Evolutionary conservation across 2,329 filamentous ascomycete genomes (phyloP), one percentile per base, ranked within the genome.

Genomic region (Didymellaceae sp.): DNA sequence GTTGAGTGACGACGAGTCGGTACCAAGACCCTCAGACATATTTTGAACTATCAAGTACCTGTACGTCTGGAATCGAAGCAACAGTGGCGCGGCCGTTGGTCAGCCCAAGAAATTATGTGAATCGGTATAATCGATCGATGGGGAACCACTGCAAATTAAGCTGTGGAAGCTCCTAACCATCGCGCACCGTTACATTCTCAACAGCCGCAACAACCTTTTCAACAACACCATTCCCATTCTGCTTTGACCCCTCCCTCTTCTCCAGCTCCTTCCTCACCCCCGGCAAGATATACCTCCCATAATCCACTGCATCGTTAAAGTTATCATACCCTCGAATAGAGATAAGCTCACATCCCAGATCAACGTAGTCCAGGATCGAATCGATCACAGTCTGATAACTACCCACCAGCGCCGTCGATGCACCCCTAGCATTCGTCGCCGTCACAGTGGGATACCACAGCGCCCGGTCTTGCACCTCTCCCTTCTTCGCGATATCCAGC

Each of bases 261-360:
- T 49, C 44, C 37, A 57, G 13, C 24, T 21, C 54, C 30, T 45
- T 46, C 24, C 54, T 22, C 5, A 57, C 54, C 9, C 52, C 52
- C 4, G 54, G 54, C 21, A 57, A 17, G 21, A 57, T 55, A 14
- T 57, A 57, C 26, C 54, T 25, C 10, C 54, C 54, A 24, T 57
- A 57, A 13, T 57, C 54, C 14, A 57, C 52, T 24, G 51, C 54
- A 24, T 57, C 54, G 20, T 57, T 57, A 6, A 57, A 30, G 20
- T 57, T 57, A 17, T 57, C 54, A n/a, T 57, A 57, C 16, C 54
- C 54, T 10, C 54, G 46, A n/a, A 57, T 57, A 2, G 54, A 57
- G 13, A 57, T 57, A 16, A 57, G 30, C 14, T 57, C 54, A 24
- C 51, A 54, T 2, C 54, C 54, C 5, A 57, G 44, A 21, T 57